A percentile compares a stretch with the other conserved stretches of the same genome.
Evolutionary conservation across 2,329 filamentous ascomycete species (phyloP).

Genomic region (Trichoderma sp.): DNA sequence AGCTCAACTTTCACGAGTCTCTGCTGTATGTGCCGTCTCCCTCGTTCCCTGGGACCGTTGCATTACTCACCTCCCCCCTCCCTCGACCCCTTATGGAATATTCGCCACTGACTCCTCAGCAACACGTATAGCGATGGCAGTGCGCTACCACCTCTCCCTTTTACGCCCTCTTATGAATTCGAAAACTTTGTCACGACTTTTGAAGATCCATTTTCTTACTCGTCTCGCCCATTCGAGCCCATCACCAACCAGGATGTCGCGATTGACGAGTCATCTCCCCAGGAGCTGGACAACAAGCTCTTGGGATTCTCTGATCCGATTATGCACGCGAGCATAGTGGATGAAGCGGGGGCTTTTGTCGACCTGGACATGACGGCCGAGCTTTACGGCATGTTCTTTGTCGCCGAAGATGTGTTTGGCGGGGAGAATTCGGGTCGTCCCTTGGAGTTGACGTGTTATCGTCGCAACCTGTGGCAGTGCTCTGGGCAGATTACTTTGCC

Average conservation of each 20-base stretch:
- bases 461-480: slow-evolving; percentile 92
- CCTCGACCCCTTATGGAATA: not conserved
- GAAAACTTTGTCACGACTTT: slow-evolving; percentile 63
- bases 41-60: not conserved
- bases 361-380: slow-evolving; percentile 71
- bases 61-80: not conserved
- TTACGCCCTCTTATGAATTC: slow-evolving; percentile 62
- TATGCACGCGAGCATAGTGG: slow-evolving; percentile 62
- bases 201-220: slow-evolving; percentile 66
- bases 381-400: slow-evolving; percentile 85
- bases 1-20: slow-evolving; percentile 58
- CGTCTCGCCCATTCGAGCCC: slow-evolving; percentile 50
- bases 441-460: slow-evolving; percentile 89
- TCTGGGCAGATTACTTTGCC: slow-evolving; percentile 83
- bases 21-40: slow-evolving; percentile 52
- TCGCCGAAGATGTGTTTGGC: slow-evolving; percentile 78
- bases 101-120: slow-evolving; percentile 25
- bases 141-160: slow-evolving; percentile 47
- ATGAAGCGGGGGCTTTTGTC: slow-evolving; percentile 64
- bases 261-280: slow-evolving; percentile 52
- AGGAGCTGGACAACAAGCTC: slow-evolving; percentile 67
- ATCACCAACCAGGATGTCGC: slow-evolving; percentile 47
- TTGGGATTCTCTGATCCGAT: slow-evolving; percentile 71
- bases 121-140: slow-evolving; percentile 36
- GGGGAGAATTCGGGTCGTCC: slow-evolving; percentile 59